Evolutionary conservation across 148 eudicot species (phyloP).

Genomic region (Chenopodium formosanum): DNA sequence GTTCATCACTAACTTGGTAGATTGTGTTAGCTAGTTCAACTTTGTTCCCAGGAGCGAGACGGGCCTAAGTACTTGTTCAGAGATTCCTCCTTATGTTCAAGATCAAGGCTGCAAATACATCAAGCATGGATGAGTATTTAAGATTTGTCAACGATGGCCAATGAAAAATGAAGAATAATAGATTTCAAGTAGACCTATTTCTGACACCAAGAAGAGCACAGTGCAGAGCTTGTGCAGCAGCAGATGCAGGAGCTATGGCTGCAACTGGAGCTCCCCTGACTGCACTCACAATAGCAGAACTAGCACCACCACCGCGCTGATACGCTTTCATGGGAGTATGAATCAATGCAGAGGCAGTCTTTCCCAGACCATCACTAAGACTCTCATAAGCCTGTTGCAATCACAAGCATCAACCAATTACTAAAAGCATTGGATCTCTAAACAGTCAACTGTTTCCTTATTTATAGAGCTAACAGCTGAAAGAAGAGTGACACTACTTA

Average conservation of each 20-base stretch:
- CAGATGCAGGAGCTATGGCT: constrained; percentile 91
- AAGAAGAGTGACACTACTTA: not conserved
- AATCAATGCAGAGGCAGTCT: constrained; percentile 75
- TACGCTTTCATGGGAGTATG: constrained; percentile 73
- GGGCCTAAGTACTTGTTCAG: constrained; percentile 75
- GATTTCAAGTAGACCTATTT: constrained; percentile 52
- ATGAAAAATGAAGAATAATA: not conserved
- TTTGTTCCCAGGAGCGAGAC: constrained; percentile 32
- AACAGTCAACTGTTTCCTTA: not conserved
- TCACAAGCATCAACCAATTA: constrained; percentile 6
- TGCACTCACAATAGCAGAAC: constrained; percentile 79
- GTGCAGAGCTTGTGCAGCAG: constrained; percentile 84
- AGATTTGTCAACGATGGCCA: not conserved
- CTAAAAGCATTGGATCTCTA: not conserved
- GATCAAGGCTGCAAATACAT: constrained; percentile 72
- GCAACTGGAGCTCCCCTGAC: constrained; percentile 90
- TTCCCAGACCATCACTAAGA: constrained; percentile 75
- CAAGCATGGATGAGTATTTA: not conserved
- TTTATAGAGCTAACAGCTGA: not conserved
- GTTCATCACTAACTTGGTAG: not conserved
- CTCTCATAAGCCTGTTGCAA: constrained; percentile 78
- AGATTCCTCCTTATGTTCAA: constrained; percentile 77
- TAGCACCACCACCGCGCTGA: constrained; percentile 71
- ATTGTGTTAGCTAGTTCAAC: not conserved
- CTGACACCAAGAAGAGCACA: constrained; percentile 89